Base-by-base conservation (phyloP, 441 rosid genomes). In the Sinapis alba region DNA sequence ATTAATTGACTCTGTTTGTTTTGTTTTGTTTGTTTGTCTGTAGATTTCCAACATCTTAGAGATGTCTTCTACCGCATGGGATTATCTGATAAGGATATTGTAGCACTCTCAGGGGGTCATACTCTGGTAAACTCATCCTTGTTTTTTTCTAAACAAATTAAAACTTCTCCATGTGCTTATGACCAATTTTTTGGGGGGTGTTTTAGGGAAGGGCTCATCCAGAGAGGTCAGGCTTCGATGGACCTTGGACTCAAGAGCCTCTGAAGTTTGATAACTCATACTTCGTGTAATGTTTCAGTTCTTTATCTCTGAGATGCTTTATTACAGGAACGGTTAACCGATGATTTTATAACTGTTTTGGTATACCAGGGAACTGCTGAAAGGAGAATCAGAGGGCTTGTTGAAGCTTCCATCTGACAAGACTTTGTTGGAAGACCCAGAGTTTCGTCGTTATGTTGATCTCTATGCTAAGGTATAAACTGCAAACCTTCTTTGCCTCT, bases 51-150 rank as follows among this genome's bases (percentile, higher is more conserved):
- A 11, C 96, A 88, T 84, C 79, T 88, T 34, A 86, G 82, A 80
- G 91, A 88, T 67, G 76, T 92, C 58, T 92, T 92, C 68, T 68
- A 84, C 69, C 86, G 94, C 54, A 92, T 92, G 96, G 96, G 96
- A 76, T 76, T 90, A 32, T 84, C 92, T 30, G 91, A 90, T 84
- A 86, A 85, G 78, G 96, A 92, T 79, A 88, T 88, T 16, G 97
- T 92, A 70, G 97, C 93, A 64, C 87, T 92, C 68, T 92, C 97
- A 13, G 96, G 96, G 20, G 97, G 79, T 60, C 97, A 92, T 73
- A 88, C 97, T 65, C 80, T 92, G 85, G 97, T 92, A 86, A 61
- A 10, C 71, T 56, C 30, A n/a, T n/a, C n/a, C n/a, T n/a, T n/a
- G n/a, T n/a, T 16, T 10, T 56, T 7, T 43, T 13, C 3, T 12